Evolutionary conservation across 768 basidiomycete species (phyloP), one percentile per base, ranked within the genome.

Genomic region (Kwoniella sp.): DNA sequence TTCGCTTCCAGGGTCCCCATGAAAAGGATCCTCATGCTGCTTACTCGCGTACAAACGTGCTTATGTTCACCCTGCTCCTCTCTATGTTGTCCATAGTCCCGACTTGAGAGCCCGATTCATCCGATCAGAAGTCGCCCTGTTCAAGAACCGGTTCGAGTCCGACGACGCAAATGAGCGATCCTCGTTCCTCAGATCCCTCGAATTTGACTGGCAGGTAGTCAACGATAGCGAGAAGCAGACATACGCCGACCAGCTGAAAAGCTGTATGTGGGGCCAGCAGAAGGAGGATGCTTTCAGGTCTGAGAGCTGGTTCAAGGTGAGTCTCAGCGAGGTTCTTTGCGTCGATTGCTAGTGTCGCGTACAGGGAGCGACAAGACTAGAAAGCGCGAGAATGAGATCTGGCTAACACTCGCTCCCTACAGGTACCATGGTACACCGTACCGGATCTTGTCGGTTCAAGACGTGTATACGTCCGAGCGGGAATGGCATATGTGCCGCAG

Each of bases 401-500:
- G 17, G 20, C 3, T 3, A 17, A 9, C 20, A 20, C 5, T 37
- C 41, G 41, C 20, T 45, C 3, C 41, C 30, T 9, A 15, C 53
- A 96, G 93, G 93, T 97, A n/a, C 88, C 86, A 79, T 99, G 96
- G 96, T 93, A 90, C 13, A 88, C 89, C 67, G 94, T 98, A 2
- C 92, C 92, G 4, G 93, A 96, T 80, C 86, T 99, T 1, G 90
- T 99, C 8, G 89, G 89, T 66, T 87, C 85, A 74, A 84, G 95
- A 22, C 85, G 84, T 51, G 91, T 97, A 0, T 87, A 91, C 66
- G 82, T 99, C 41, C 85, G 84, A 65, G 84, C 82, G 5, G 95
- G 94, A 0, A 88, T 87, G 84, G 94, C 94, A n/a, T 97, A 91
- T 73, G 93, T 98, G 17, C 89, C 90, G 17, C 84, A 82, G 55